These are phyloP conservation scores for Mucor indicus DNA, from an alignment of 371 early-diverging fungal genomes.

Conservation along the genomic window DNA sequence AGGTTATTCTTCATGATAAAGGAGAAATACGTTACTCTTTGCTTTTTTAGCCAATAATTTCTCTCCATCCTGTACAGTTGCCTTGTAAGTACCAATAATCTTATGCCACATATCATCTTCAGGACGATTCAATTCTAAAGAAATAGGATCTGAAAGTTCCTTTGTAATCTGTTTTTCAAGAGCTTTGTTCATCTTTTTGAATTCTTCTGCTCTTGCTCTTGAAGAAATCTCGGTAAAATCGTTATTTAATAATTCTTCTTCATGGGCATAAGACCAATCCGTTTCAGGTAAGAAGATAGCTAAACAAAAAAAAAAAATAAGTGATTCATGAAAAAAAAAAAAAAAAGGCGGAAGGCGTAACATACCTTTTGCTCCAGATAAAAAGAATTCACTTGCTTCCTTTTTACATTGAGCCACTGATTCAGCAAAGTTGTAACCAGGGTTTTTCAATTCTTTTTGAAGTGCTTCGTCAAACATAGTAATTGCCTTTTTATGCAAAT, in stretches of 20 bases:
- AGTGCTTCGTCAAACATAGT: constrained; percentile 54
- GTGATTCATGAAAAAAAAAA: neutral
- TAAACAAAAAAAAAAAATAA: neutral
- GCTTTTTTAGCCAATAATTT: constrained; percentile 33
- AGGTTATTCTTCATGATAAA: neutral
- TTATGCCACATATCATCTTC: constrained; percentile 70
- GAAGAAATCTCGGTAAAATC: constrained; percentile 67
- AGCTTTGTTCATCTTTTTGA: constrained; percentile 70
- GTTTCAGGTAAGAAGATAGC: constrained; percentile 61
- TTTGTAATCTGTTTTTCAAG: constrained; percentile 62
- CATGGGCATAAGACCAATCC: constrained; percentile 78
- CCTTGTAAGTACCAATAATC: constrained; percentile 57
- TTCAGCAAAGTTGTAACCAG: constrained; percentile 54
- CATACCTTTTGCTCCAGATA: constrained; percentile 24
- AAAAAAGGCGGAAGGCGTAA: neutral
- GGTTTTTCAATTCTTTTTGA: constrained; percentile 40
- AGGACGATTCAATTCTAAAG: constrained; percentile 68
- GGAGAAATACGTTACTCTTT: constrained; percentile 23
- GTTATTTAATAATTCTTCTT: constrained; percentile 57
- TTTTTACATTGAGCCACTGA: constrained; percentile 41
- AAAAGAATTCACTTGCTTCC: constrained; percentile 36
- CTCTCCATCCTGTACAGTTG: constrained; percentile 49
- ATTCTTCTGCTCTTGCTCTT: constrained; percentile 72
- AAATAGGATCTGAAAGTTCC: constrained; percentile 68
- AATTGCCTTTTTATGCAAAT: constrained; percentile 72